phyloP scores from a whole-genome alignment of 2,329 filamentous ascomycete genomes.

The Beauveria bassiana region DNA sequence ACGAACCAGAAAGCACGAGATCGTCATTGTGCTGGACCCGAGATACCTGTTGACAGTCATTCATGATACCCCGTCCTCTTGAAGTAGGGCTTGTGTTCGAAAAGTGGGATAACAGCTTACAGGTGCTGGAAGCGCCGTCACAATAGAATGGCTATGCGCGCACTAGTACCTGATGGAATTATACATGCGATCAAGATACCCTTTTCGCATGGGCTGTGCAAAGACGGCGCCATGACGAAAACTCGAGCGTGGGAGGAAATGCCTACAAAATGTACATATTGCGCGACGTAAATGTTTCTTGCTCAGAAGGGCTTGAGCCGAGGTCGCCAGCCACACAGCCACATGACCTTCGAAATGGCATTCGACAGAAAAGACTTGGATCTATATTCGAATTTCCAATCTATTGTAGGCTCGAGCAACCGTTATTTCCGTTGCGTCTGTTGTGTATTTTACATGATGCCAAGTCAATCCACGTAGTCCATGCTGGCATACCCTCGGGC shows the following conservation, averaged over 20 bases:
- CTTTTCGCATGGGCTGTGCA: background rate
- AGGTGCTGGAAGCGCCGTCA: background rate
- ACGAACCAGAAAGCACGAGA: slow-evolving; percentile 76
- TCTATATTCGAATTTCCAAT: background rate
- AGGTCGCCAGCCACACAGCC: background rate
- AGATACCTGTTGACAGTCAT: slow-evolving; percentile 75
- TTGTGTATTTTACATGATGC: background rate
- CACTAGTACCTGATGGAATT: background rate
- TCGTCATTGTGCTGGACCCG: slow-evolving; percentile 73
- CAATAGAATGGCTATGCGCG: background rate
- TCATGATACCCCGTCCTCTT: slow-evolving; percentile 71
- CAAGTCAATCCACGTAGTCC: background rate
- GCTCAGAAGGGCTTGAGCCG: background rate
- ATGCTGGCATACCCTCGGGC: background rate
- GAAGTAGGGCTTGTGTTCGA: slow-evolving; percentile 13
- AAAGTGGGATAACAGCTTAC: background rate
- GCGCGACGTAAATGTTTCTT: background rate
- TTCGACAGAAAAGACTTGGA: background rate
- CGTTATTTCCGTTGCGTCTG: background rate
- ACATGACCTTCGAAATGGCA: background rate
- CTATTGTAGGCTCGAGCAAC: background rate
- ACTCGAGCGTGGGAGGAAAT: no score
- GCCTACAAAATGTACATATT: background rate
- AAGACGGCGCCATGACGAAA: background rate
- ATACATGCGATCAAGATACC: slow-evolving; percentile 3